Evolutionary conservation across 805 yeast genomes (phyloP), one percentile per base, ranked within the genome.

Genomic region (Pichia nanzhaoensis): DNA sequence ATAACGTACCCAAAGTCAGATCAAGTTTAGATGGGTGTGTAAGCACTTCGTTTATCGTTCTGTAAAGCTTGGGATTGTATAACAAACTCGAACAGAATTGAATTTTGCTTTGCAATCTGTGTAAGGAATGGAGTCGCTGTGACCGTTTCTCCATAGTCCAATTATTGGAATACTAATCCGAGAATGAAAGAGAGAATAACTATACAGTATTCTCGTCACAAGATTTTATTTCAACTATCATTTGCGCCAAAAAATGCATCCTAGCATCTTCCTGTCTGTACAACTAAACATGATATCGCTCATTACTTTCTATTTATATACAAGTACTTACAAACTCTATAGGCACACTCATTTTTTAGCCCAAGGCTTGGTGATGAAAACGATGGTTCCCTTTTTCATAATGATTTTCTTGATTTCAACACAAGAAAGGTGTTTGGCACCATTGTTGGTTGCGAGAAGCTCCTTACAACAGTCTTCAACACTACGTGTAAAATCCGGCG

Each of bases 361-460:
- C 10, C 6, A 10, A 10, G 13, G 31, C 16, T 16, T 36, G 3
- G 30, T n/a, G 7, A 61, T 54, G 36, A 61, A 53, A 18, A 61
- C 58, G 34, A 62, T 36, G 1, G 63, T 48, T 16, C 48, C 48
- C 22, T 48, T 52, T 50, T 81, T 84, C 42, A 73, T 59, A 19
- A 87, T 80, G 40, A 80, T 56, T 54, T 76, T 81, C 45, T 69
- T 72, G 38, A 82, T 65, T 0, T 51, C 53, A 44, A 71, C 73
- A 20, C 60, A 68, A 0, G 45, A 53, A 2, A 82, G 50, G 62
- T 70, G 73, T 44, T 71, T 70, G 24, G 60, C 51, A 5, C 75
- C 75, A 1, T 61, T 65, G 13, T 62, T 63, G 6, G 65, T 54
- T 2, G 51, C 41, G 38, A 60, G 41, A 3, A 78, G 45, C 14